Evolutionary conservation across 164 flowering plant species (phyloP).

Genomic region (Magnolia kwangsiensis): DNA sequence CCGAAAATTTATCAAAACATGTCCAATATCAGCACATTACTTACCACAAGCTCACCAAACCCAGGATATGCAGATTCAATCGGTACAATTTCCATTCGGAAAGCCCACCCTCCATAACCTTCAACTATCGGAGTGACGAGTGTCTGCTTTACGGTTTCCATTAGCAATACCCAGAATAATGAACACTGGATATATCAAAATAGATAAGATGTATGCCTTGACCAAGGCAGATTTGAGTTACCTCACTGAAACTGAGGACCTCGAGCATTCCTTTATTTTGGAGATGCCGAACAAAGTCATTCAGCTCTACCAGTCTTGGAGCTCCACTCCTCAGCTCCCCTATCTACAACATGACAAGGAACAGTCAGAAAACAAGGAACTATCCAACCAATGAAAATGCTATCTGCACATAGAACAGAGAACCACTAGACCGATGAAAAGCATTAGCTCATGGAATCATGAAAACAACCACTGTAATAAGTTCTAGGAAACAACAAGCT

Average conservation of each 20-base stretch:
- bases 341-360: conserved; percentile 40
- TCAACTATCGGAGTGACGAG: conserved; percentile 95
- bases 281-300: conserved; percentile 72
- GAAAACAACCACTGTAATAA: neutral
- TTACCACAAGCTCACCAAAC: conserved; percentile 96
- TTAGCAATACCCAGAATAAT: conserved; percentile 5
- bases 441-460: neutral
- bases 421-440: neutral
- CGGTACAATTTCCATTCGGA: conserved; percentile 93
- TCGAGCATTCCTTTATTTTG: conserved; percentile 73
- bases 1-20: neutral
- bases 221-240: conserved; percentile 17
- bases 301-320: conserved; percentile 72
- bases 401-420: neutral
- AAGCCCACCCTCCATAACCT: conserved; percentile 99
- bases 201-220: neutral
- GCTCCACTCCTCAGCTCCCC: conserved; percentile 97
- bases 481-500: neutral
- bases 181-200: conserved; percentile 3
- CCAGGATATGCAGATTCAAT: conserved; percentile 99
- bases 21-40: conserved; percentile 24
- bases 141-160: conserved; percentile 49
- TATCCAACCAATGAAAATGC: neutral
- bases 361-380: conserved; percentile 13
- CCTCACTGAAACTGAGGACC: conserved; percentile 99